phyloP scores from a whole-genome alignment of 345 rosid genomes.

The Brassica napus region Da-Ae NC_063448.1:40999001-40999500 shows the following conservation, averaged over 20 bases:
- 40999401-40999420: neutral
- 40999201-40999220: slow-evolving; percentile 58
- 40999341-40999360: slow-evolving; percentile 97
- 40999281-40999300: slow-evolving; percentile 66
- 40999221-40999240: slow-evolving; percentile 32
- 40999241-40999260: slow-evolving; percentile 20
- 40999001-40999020: neutral
- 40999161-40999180: neutral
- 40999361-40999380: slow-evolving; percentile 88
- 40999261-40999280: slow-evolving; percentile 56
- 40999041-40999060: neutral
- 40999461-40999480: neutral
- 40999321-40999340: slow-evolving; percentile 94
- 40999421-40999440: neutral
- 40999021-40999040: too few relatives aligned
- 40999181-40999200: neutral
- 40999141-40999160: neutral
- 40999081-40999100: slow-evolving; percentile 36
- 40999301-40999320: slow-evolving; percentile 93
- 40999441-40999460: neutral
- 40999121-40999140: slow-evolving; percentile 15
- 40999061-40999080: slow-evolving; percentile 34
- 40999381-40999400: neutral
- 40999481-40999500: slow-evolving; percentile 4
- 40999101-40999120: slow-evolving; percentile 35